Base-by-base conservation (phyloP, 441 rosid species). In the Erysimum cheiri region DNA sequence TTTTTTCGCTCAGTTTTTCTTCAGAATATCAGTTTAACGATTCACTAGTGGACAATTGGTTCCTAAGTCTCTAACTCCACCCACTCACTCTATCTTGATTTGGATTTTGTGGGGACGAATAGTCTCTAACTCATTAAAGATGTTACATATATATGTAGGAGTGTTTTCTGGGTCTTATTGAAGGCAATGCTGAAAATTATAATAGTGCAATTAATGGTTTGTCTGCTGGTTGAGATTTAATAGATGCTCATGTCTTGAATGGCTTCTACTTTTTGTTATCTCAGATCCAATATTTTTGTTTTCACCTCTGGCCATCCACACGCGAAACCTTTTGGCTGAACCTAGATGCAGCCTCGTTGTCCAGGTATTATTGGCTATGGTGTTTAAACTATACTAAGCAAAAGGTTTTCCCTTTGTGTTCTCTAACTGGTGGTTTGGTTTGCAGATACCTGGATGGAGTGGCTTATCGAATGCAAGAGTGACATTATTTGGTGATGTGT, bases 401-500 rank as follows among this genome's bases (percentile, higher is more conserved):
- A 63, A 36, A 64, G 69, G 13, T 58, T 60, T 7, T 35, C 66
- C 33, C 49, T 69, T 59, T 19, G 43, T 69, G 26, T 70, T 73
- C 40, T 77, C 66, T 67, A 67, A 77, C 63, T 55, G 12, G 36
- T 29, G 69, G 48, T 76, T 81, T 77, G 62, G 17, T 61, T 78
- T 67, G 52, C 78, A 95, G 99, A 87, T 95, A 60, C 98, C 97
- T 9, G 98, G 98, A 60, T 90, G 98, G 98, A 95, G 96, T 80
- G 85, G 97, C 85, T 88, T 95, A 80, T 95, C 98, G 22, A 95
- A 95, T 78, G 99, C 99, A 31, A 88, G 98, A 64, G 99, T 92
- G 69, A 92, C 99, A 53, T 83, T 95, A 35, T 95, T 95, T 80
- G 99, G 99, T 12, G 98, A 95, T 76, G 87, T 92, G 33, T 81